Evolutionary conservation across 108 stramenopile genomes (phyloP).

Genomic region (Cafeteria roenbergensis): DNA sequence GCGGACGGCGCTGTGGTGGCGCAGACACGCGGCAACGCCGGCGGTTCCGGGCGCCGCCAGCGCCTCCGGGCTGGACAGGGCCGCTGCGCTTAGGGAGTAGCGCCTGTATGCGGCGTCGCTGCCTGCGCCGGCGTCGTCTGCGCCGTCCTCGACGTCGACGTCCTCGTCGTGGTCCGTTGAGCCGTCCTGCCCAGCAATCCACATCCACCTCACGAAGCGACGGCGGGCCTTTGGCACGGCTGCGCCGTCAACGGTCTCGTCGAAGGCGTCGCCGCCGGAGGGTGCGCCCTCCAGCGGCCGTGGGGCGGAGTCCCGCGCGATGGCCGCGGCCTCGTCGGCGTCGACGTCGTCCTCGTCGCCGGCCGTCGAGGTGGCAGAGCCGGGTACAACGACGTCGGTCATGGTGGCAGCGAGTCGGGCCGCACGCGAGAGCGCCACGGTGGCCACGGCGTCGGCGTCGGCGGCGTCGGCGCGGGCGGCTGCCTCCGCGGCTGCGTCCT

Average conservation of each 20-base stretch:
- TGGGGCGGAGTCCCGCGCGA: neutral
- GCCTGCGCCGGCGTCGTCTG: conserved; percentile 51
- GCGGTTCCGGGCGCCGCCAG: too few species aligned
- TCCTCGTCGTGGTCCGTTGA: conserved; percentile 56
- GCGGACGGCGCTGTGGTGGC: conserved; percentile 37
- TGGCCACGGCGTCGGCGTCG: neutral
- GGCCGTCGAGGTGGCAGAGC: neutral
- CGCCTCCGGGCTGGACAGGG: too few species aligned
- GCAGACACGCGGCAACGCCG: too few species aligned
- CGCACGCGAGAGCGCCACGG: neutral
- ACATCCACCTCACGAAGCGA: conserved; percentile 74
- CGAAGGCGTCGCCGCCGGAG: neutral
- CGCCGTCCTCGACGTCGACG: conserved; percentile 65
- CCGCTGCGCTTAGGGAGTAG: too few species aligned
- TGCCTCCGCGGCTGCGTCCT: neutral
- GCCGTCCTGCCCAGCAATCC: too few species aligned
- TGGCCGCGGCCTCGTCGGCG: neutral
- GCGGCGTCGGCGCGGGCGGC: neutral
- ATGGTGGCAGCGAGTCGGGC: neutral
- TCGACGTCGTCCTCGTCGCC: neutral
- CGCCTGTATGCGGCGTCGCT: conserved; percentile 60
- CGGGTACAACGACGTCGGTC: neutral
- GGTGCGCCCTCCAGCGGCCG: neutral
- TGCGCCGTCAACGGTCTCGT: neutral
- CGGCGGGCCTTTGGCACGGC: conserved; percentile 21